Conservation (phyloP, 306 rosid genomes). For the Spatholobus suberectus region DNA sequence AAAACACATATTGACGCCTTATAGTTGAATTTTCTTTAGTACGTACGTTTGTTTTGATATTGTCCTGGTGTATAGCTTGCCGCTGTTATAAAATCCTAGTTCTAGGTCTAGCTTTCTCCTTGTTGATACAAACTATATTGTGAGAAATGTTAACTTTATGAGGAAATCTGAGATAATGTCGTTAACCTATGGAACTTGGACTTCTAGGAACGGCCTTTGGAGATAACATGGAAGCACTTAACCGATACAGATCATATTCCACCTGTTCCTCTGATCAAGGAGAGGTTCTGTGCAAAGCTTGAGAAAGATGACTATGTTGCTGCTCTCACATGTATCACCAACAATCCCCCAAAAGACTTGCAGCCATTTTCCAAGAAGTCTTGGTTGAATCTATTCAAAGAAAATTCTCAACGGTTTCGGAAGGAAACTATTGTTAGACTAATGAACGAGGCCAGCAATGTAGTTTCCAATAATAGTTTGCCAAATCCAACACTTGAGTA, state of each 20-base stretch:
- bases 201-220: conserved; percentile 77
- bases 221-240: conserved; percentile 79
- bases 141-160: conserved; percentile 13
- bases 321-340: conserved; percentile 62
- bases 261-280: conserved; percentile 66
- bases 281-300: conserved; percentile 67
- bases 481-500: conserved; percentile 54
- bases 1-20: background rate
- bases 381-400: conserved; percentile 70
- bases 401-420: conserved; percentile 59
- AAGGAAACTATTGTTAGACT: conserved; percentile 57
- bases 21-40: background rate
- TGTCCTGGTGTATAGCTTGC: background rate
- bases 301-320: conserved; percentile 59
- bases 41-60: background rate
- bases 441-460: conserved; percentile 52
- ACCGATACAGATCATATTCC: conserved; percentile 53
- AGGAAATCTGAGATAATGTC: conserved; percentile 26
- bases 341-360: conserved; percentile 43
- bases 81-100: conserved; percentile 1
- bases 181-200: conserved; percentile 31
- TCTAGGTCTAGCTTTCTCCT: conserved; percentile 1
- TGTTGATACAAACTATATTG: background rate
- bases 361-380: conserved; percentile 68
- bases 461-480: conserved; percentile 46